phyloP scores from a whole-genome alignment of 192 early-diverging fungal genomes.

The Rhizophagus prolifer region DNA sequence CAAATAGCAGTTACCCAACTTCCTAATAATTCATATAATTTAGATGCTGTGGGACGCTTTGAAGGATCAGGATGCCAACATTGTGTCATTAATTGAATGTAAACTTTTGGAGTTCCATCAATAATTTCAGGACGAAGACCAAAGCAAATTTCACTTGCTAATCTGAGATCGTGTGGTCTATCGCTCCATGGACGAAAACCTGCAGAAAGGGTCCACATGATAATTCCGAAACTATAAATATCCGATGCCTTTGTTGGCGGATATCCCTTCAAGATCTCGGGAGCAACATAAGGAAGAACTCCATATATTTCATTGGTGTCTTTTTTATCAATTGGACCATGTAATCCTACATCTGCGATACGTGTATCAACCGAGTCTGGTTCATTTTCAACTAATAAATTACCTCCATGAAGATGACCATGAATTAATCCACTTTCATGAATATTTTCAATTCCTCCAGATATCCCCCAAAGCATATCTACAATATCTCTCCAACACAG shows the following conservation, averaged over 20 bases:
- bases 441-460: not conserved
- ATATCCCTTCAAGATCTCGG: conserved; percentile 31
- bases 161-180: conserved; percentile 27
- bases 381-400: not conserved
- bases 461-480: not conserved
- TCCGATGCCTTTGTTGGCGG: conserved; percentile 14
- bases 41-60: not conserved
- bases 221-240: conserved; percentile 45
- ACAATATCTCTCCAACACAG: conserved; percentile 1
- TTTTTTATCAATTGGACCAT: not conserved
- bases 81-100: conserved; percentile 33
- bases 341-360: conserved; percentile 14
- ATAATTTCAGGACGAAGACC: conserved; percentile 38
- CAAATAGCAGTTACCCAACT: not conserved
- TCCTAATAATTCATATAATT: not conserved
- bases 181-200: conserved; percentile 36
- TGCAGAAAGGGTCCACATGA: conserved; percentile 44
- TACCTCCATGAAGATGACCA: conserved; percentile 13
- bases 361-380: not conserved
- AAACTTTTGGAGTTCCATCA: conserved; percentile 36
- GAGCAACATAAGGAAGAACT: conserved; percentile 36
- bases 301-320: conserved; percentile 24
- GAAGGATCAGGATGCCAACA: conserved; percentile 41
- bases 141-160: conserved; percentile 32
- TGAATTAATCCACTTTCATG: conserved; percentile 2